A percentile compares a stretch with the other conserved stretches of the same genome.
These are phyloP conservation scores for Aspergillus panamensis DNA, from an alignment of 495 filamentous ascomycete species.

Conservation along the genomic window DNA sequence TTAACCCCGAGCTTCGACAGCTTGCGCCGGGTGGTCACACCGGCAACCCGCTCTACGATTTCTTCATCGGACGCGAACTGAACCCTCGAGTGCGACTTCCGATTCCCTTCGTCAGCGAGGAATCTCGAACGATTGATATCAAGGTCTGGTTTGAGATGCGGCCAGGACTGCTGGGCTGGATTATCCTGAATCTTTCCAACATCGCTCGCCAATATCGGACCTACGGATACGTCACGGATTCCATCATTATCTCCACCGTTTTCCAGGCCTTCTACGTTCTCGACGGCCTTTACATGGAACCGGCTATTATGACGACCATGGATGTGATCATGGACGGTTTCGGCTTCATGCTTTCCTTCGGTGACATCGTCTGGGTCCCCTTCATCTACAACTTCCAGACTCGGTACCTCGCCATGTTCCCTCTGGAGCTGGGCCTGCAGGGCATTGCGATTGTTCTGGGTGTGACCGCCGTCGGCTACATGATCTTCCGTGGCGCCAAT, in stretches of 20 bases:
- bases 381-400: conserved; percentile 84
- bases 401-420: conserved; percentile 83
- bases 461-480: conserved; percentile 68
- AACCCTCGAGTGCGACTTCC: conserved; percentile 85
- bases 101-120: conserved; percentile 57
- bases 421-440: conserved; percentile 64
- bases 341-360: conserved; percentile 94
- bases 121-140: conserved; percentile 69
- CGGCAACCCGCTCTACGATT: conserved; percentile 90
- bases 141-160: conserved; percentile 88
- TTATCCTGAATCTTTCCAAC: conserved; percentile 80
- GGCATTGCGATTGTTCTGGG: conserved; percentile 61
- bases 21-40: conserved; percentile 77
- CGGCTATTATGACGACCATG: conserved; percentile 90
- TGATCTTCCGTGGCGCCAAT: conserved; percentile 89
- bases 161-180: conserved; percentile 88
- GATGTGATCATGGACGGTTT: conserved; percentile 95
- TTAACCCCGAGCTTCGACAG: conserved; percentile 60
- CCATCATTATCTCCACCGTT: conserved; percentile 73
- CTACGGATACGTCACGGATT: conserved; percentile 80
- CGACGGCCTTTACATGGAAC: conserved; percentile 86
- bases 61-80: conserved; percentile 94
- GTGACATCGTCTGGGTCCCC: conserved; percentile 90
- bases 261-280: conserved; percentile 84
- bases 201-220: conserved; percentile 82